Evolutionary conservation across 371 early-diverging fungal genomes (phyloP), one percentile per base, ranked within the genome.

Genomic region (Apophysomyces variabilis): DNA sequence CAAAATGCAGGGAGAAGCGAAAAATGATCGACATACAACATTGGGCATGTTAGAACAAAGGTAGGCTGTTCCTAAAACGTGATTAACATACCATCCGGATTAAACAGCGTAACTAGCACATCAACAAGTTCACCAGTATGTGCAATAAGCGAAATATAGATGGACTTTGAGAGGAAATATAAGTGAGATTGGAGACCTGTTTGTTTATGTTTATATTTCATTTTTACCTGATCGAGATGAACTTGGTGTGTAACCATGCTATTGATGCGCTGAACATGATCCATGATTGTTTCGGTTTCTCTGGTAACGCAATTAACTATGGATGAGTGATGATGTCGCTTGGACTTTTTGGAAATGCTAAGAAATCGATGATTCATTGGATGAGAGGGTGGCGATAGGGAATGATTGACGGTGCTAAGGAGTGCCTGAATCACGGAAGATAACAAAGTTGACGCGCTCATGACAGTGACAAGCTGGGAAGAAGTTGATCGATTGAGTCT

Each of bases 311-410:
- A 18, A 11, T 50, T 7, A 11, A 18, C 5, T 8, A 50, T 21
- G 5, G 54, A 50, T 7, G 54, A 50, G 21, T 50, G 54, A 21
- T 50, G 54, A 50, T 50, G 54, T 11, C 54, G 54, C 21, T 50
- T 50, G 9, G n/a, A 21, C 11, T 50, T 50, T 50, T 50, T 50
- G 21, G 54, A 50, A 21, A 80, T 76, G 11, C 75, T 68, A n/a
- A 78, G 56, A 44, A 78, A 78, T 21, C 47, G 57, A n/a, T 73
- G 36, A 78, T 37, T 21, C 38, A 58, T 46, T 75, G 71, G 63
- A 75, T 71, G n/a, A 6, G 54, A 50, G 9, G 54, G 54, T 50
- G 54, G 54, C 54, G 70, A 62, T 3, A 54, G 32, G 0, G 72
- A 66, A 1, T 73, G 71, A 38, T 76, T 62, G 37, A 74, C n/a